Evolutionary conservation across 1,284 basidiomycete species (phyloP), one percentile per base, ranked within the genome.

Genomic region (Cystobasidium pallidum): DNA sequence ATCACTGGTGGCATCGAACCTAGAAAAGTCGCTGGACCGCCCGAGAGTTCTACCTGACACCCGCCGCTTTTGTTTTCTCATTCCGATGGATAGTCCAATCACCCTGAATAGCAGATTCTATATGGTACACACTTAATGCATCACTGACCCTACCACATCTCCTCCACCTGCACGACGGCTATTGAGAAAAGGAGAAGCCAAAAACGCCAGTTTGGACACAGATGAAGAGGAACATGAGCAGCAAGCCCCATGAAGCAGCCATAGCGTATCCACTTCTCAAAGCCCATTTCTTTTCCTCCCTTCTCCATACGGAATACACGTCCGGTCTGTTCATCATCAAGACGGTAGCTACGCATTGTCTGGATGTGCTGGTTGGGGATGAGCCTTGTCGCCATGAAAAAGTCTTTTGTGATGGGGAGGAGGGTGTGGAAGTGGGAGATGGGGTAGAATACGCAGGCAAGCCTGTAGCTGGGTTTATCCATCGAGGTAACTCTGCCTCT

Each of bases 1-100:
- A 86, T 87, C 79, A 93, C 91, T 10, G 91, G 91, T 4, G 85
- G 84, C 74, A 84, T 88, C 61, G 92, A 95, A 81, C 89, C 87
- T 76, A 85, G 93, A 68, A 95, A 95, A 80, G 93, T 91, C 76
- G 92, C 92, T 28, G 93, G 92, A 79, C 93, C 93, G 11, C 61
- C 71, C 17, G 39, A 28, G 21, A 55, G 11, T 39, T 34, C 62
- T 32, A 45, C 47, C 2, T 51, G 21, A 61, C 4, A 6, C 30
- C 2, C 43, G 8, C 34, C n/a, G 3, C 17, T 21, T 17, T 8
- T 24, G 24, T 36, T n/a, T 11, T 39, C n/a, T 43, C 10, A 7
- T 21, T 24, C 26, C 26, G 21, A 13, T 13, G 21, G 13, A 36
- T 19, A 11, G 15, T 13, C 26, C 15, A 15, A 11, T 19, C 13